Evolutionary conservation across 345 rosid genomes (phyloP), one percentile per base, ranked within the genome.

Genomic region (Salix purpurea): DNA sequence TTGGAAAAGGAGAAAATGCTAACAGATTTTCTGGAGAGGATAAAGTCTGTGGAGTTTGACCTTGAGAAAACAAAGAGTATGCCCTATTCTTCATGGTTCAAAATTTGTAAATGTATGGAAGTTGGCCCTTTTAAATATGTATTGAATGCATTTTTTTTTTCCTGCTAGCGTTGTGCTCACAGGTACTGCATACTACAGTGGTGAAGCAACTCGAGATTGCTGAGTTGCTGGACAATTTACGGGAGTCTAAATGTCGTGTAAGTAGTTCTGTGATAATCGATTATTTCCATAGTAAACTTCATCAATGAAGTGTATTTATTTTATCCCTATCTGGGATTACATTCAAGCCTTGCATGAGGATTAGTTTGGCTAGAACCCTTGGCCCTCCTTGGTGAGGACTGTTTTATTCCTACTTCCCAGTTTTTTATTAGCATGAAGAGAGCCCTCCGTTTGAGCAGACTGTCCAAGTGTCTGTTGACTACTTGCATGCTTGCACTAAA

Each of bases 31-130:
- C 81, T 93, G 44, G 97, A 93, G 72, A 89, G 99, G 82, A 95
- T 95, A 70, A 95, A 87, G 77, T 90, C 89, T 28, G 89, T 91
- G 70, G 98, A 95, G 88, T 87, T 78, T 73, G 99, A 95, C 85
- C 94, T 95, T 19, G 92, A 90, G 62, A 93, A 91, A 86, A 95
- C 99, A 72, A 95, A 91, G 83, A 82, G 87, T 95, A 87, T 70
- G 89, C 39, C 24, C 67, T 48, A 42, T 70, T 72, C 61, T 44
- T 28, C 54, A 61, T 71, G 42, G 32, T 74, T 46, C 71, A 30
- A 66, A 67, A n/a, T 36, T 46, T 61, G 52, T 34, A 37, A 46
- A 66, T 34, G 46, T 65, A 23, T 6, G 23, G 32, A 50, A 36
- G 30, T 37, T 58, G 58, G 69, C 54, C 54, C 65, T 34, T n/a